Conservation (phyloP, 2,329 filamentous ascomycete species). For the Diaporthe destruens region DNA sequence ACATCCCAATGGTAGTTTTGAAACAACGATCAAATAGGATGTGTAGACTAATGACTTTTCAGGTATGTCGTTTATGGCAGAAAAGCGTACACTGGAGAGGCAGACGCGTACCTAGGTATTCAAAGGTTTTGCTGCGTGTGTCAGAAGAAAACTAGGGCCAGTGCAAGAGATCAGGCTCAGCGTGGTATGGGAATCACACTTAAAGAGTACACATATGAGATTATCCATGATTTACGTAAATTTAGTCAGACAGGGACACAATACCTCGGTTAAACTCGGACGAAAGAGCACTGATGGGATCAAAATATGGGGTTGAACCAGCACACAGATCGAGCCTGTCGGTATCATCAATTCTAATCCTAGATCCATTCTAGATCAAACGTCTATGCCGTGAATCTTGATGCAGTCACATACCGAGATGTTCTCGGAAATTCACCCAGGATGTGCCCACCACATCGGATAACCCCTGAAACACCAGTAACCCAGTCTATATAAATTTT, state of each 20-base stretch:
- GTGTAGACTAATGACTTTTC: neutral
- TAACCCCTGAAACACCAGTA: constrained; percentile 13
- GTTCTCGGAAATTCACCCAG: constrained; percentile 8
- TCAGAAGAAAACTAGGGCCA: too few relatives aligned
- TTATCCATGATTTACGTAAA: too few relatives aligned
- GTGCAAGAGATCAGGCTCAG: too few relatives aligned
- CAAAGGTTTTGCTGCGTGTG: too few relatives aligned
- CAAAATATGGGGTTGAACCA: neutral
- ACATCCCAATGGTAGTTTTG: constrained; percentile 21
- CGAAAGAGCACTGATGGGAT: neutral
- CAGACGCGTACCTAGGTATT: neutral
- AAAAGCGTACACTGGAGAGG: constrained; percentile 2
- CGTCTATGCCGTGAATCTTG: constrained; percentile 18
- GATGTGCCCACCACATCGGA: constrained; percentile 32
- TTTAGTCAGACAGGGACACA: too few relatives aligned
- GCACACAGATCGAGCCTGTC: constrained; percentile 15
- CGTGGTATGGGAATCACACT: neutral
- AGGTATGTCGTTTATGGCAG: constrained; percentile 28
- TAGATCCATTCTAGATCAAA: neutral
- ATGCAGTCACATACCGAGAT: constrained; percentile 12
- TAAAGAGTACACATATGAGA: neutral
- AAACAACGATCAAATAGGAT: neutral
- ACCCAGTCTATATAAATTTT: constrained; percentile 10
- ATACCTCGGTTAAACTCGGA: neutral
- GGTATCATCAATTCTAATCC: constrained; percentile 24